Base-by-base conservation (phyloP, 148 eudicot genomes). In the Rhododendron vialii region DNA sequence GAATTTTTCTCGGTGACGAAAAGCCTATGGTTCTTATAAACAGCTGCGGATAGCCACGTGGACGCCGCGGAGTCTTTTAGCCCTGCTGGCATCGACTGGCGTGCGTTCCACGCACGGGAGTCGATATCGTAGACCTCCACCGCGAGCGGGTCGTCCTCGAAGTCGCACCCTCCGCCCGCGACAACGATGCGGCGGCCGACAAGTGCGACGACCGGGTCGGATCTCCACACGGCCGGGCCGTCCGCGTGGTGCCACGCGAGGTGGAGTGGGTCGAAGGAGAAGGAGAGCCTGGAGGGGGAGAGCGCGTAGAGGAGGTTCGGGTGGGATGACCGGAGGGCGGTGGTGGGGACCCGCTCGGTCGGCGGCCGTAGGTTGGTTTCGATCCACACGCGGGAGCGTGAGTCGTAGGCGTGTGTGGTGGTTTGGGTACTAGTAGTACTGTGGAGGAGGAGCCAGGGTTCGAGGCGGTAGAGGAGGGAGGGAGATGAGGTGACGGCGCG, bases 381-480 rank as follows among this genome's bases (percentile, higher is more conserved):
- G 61, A 93, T 50, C 98, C 98, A 96, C 0, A 53, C 13, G 45
- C 82, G 24, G 1, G 96, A 90, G 7, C 94, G 85, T 0, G 96
- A 96, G 12, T 94, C 96, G 80, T 92, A 96, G 2, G 92, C 96
- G 50, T 83, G 89, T 1, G 89, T 79, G 59, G 78, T 84, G 9
- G 80, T 1, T 78, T 73, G 33, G 12, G 89, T 85, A 36, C 4
- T 36, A 15, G 65, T 45, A 7, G 81, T 84, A 4, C 51, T 87
- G 67, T 95, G 94, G 59, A 92, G 80, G 15, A 94, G 20, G 18
- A 96, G 89, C 98, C 98, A 96, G 2, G 98, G 96, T 53, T 89
- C 90, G 14, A 87, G 86, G 43, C 17, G 51, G 65, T 86, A 90
- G 17, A 84, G 7, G 82, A 88, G 81, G 15, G 33, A 75, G 33